Evolutionary conservation across 108 stramenopile species (phyloP).

Genomic region (Aurantiochytrium sp.): DNA sequence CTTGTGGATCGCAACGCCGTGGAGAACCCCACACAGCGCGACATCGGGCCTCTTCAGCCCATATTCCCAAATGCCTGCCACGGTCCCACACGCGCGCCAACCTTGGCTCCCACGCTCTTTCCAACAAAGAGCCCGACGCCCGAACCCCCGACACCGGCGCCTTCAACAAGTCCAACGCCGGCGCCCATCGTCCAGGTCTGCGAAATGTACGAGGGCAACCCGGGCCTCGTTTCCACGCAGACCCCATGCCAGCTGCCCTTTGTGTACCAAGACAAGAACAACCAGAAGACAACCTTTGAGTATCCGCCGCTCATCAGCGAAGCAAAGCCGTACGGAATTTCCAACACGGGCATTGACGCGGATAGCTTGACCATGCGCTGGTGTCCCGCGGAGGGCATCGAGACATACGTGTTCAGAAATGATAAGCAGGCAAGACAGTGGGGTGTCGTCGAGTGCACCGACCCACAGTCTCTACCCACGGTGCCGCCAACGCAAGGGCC

Average conservation of each 20-base stretch:
- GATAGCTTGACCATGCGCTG: background rate
- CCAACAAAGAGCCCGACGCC: no score
- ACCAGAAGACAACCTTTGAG: background rate
- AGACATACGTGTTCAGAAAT: background rate
- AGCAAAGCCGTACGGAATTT: background rate
- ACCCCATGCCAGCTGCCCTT: background rate
- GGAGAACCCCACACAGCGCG: background rate
- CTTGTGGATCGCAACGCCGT: background rate
- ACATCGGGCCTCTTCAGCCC: background rate
- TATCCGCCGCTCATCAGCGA: background rate
- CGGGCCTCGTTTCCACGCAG: background rate
- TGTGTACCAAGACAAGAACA: background rate
- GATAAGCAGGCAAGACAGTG: background rate
- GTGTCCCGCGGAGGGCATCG: background rate
- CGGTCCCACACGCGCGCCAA: background rate
- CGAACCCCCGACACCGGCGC: background rate
- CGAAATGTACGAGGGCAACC: background rate
- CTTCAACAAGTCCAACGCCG: background rate
- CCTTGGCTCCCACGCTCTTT: background rate
- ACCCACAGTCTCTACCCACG: background rate
- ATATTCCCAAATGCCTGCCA: background rate
- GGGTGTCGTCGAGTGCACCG: background rate
- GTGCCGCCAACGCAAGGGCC: background rate
- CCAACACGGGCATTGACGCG: no score
- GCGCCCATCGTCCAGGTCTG: background rate